Evolutionary conservation across 805 yeast genomes (phyloP).

Genomic region (Lipomyces lipofer): DNA sequence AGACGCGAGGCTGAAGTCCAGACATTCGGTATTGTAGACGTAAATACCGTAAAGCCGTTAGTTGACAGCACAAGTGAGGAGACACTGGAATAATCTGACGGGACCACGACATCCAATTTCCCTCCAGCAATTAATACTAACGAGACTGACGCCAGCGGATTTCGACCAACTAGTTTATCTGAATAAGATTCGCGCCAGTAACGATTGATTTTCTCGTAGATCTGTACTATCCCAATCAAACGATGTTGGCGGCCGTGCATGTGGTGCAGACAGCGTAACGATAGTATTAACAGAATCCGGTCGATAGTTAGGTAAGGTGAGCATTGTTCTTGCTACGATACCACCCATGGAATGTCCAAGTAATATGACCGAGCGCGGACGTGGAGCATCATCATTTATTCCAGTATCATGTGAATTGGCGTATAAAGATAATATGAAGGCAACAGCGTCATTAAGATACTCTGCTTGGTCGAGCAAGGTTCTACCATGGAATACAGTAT

Average conservation of each 20-base stretch:
- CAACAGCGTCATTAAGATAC: conserved; percentile 83
- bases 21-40: conserved; percentile 84
- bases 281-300: conserved; percentile 77
- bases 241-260: conserved; percentile 86
- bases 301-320: conserved; percentile 73
- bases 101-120: conserved; percentile 68
- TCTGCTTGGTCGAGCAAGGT: conserved; percentile 93
- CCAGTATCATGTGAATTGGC: conserved; percentile 34
- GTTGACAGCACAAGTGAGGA: conserved; percentile 68
- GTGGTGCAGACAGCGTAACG: conserved; percentile 86
- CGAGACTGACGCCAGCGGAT: conserved; percentile 58
- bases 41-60: conserved; percentile 79
- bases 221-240: conserved; percentile 85
- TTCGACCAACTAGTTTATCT: conserved; percentile 43
- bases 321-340: conserved; percentile 81
- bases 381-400: conserved; percentile 16
- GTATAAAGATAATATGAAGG: conserved; percentile 72
- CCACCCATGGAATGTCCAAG: conserved; percentile 99
- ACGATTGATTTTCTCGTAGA: conserved; percentile 70
- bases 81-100: conserved; percentile 85
- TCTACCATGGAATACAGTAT: conserved; percentile 93
- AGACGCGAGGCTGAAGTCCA: conserved; percentile 53
- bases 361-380: conserved; percentile 70
- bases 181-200: conserved; percentile 74
- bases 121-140: conserved; percentile 91